These are phyloP conservation scores for Starmerella potacharoeniae DNA, from an alignment of 805 yeast species.

Conservation along the genomic window DNA sequence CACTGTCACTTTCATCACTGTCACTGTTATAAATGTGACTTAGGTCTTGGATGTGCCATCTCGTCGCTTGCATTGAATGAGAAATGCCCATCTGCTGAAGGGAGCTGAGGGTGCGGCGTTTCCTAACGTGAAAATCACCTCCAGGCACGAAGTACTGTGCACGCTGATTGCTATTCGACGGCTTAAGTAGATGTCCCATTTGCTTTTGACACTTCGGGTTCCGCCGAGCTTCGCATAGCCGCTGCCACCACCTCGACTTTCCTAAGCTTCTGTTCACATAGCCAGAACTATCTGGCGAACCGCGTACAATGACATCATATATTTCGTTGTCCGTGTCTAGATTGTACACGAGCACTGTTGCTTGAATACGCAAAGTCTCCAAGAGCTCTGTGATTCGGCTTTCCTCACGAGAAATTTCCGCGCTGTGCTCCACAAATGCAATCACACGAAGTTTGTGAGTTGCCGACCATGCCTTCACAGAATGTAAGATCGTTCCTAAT, in stretches of 20 bases:
- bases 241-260: slow-evolving; percentile 80
- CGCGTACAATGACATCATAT: slow-evolving; percentile 70
- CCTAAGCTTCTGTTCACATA: slow-evolving; percentile 42
- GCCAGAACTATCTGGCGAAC: slow-evolving; percentile 37
- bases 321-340: slow-evolving; percentile 47
- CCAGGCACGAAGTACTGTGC: slow-evolving; percentile 19
- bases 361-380: slow-evolving; percentile 71
- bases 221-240: slow-evolving; percentile 46
- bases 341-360: slow-evolving; percentile 64
- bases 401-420: slow-evolving; percentile 61
- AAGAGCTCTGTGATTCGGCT: slow-evolving; percentile 51
- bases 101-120: slow-evolving; percentile 40
- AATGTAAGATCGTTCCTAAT: slow-evolving; percentile 80
- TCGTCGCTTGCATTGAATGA: slow-evolving; percentile 48
- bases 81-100: slow-evolving; percentile 70
- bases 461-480: slow-evolving; percentile 87
- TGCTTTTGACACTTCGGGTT: background rate
- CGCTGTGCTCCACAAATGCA: slow-evolving; percentile 71
- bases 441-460: slow-evolving; percentile 68
- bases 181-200: background rate
- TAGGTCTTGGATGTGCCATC: slow-evolving; percentile 12
- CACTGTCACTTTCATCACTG: slow-evolving; percentile 19
- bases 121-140: slow-evolving; percentile 10
- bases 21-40: slow-evolving; percentile 18
- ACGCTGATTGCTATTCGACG: slow-evolving; percentile 7